Conservation (phyloP, 31 red algal genomes). For the Odonthalia washingtoniensis region DNA sequence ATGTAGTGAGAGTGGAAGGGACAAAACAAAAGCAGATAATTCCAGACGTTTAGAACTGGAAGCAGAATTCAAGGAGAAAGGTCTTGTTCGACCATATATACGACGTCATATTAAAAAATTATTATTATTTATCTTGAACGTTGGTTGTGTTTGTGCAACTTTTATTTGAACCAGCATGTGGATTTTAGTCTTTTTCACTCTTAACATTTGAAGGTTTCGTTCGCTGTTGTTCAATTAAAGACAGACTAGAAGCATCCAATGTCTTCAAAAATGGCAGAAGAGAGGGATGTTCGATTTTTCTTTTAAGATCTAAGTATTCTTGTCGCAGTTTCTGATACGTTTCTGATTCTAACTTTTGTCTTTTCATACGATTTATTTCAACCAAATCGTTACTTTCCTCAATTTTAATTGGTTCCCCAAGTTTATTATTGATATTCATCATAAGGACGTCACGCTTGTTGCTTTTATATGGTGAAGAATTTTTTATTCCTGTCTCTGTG, state of each 20-base stretch:
- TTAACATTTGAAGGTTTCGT: background rate
- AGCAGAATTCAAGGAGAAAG: background rate
- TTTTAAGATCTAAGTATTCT: background rate
- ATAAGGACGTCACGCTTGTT: background rate
- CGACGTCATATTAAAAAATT: background rate
- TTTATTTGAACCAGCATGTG: background rate
- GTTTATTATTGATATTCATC: background rate
- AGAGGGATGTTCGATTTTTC: background rate
- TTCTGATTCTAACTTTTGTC: too few species aligned
- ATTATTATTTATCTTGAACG: background rate
- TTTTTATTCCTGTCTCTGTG: background rate
- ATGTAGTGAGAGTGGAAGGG: background rate
- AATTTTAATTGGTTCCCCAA: background rate
- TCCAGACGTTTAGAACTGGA: background rate
- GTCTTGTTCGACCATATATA: background rate
- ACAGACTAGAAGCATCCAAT: background rate
- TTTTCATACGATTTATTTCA: too few species aligned
- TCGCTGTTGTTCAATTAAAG: too few species aligned
- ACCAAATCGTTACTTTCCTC: too few species aligned
- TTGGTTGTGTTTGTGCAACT: background rate
- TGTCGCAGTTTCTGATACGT: too few species aligned
- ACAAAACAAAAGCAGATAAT: background rate
- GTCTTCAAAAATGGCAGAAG: background rate
- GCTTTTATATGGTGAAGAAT: background rate
- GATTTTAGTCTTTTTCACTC: background rate